Conservation (phyloP, 1,284 basidiomycete species). For the Wallemia ichthyophaga region DNA sequence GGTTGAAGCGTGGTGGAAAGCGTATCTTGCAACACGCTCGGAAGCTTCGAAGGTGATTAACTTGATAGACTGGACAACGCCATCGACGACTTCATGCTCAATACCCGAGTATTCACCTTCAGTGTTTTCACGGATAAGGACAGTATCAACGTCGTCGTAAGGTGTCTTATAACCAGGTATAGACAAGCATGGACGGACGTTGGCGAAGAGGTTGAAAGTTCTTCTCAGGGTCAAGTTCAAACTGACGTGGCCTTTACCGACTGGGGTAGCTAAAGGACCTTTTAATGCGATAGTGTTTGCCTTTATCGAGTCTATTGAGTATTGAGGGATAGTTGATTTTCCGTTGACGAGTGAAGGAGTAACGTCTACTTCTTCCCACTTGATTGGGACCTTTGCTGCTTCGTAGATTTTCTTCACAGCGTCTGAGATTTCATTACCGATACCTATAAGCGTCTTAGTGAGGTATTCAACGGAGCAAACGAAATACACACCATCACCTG, state of each 20-base stretch:
- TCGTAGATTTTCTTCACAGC: slow-evolving; percentile 80
- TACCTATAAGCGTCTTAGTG: slow-evolving; percentile 26
- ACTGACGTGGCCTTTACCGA: slow-evolving; percentile 97
- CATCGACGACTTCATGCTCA: slow-evolving; percentile 90
- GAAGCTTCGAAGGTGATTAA: slow-evolving; percentile 98
- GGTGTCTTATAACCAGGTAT: slow-evolving; percentile 94
- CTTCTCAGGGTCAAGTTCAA: slow-evolving; percentile 86
- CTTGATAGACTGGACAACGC: slow-evolving; percentile 98
- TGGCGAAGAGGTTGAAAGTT: slow-evolving; percentile 94
- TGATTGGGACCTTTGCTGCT: slow-evolving; percentile 66
- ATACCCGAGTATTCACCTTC: slow-evolving; percentile 99
- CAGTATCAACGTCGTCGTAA: slow-evolving; percentile 93
- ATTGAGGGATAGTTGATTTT: slow-evolving; percentile 86
- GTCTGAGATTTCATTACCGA: slow-evolving; percentile 93
- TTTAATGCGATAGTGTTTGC: slow-evolving; percentile 95
- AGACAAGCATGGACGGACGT: slow-evolving; percentile 85
- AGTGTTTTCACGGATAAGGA: slow-evolving; percentile 96
- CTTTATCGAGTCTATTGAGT: slow-evolving; percentile 68
- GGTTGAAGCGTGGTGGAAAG: slow-evolving; percentile 83
- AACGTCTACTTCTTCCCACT: slow-evolving; percentile 97
- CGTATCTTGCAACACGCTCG: slow-evolving; percentile 91
- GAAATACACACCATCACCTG: slow-evolving; percentile 46
- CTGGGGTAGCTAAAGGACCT: slow-evolving; percentile 32
- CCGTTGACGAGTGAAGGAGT: slow-evolving; percentile 77
- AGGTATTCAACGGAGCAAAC: slow-evolving; percentile 4